These are phyloP conservation scores for Cardiosporidium cionae DNA, from an alignment of 169 alveolate species.

Conservation along the genomic window DNA sequence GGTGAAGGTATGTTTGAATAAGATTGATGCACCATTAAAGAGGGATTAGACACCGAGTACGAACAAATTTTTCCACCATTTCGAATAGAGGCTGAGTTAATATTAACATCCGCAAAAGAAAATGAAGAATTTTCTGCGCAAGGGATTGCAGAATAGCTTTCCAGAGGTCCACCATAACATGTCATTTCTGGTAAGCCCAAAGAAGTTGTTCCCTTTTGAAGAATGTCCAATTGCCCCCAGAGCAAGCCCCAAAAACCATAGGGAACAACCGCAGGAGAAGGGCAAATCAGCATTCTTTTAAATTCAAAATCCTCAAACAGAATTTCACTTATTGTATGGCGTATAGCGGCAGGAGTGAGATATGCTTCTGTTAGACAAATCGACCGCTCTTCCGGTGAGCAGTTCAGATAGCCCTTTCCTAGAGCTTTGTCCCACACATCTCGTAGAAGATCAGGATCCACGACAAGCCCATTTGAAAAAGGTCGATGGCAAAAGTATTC, in stretches of 20 bases:
- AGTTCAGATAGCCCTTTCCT: slow-evolving; percentile 24
- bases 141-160: neutral
- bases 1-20: too few species aligned
- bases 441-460: slow-evolving; percentile 64
- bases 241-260: slow-evolving; percentile 49
- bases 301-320: slow-evolving; percentile 61
- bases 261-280: slow-evolving; percentile 66
- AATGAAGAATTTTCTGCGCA: neutral
- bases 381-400: slow-evolving; percentile 34
- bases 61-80: neutral
- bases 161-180: neutral
- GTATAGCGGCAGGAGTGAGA: slow-evolving; percentile 60
- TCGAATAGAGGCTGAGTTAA: neutral
- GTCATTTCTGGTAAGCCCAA: slow-evolving; percentile 3
- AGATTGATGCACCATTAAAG: too few species aligned
- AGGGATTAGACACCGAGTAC: neutral
- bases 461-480: slow-evolving; percentile 46
- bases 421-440: slow-evolving; percentile 61
- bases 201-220: slow-evolving; percentile 19
- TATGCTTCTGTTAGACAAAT: slow-evolving; percentile 64
- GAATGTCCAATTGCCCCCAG: slow-evolving; percentile 32
- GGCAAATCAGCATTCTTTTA: slow-evolving; percentile 43
- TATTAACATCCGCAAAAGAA: neutral
- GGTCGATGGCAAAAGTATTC: slow-evolving; percentile 73
- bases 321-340: slow-evolving; percentile 66